These are phyloP conservation scores for Populus hybrid DNA, from an alignment of 441 rosid species.

Conservation along the genomic window DNA sequence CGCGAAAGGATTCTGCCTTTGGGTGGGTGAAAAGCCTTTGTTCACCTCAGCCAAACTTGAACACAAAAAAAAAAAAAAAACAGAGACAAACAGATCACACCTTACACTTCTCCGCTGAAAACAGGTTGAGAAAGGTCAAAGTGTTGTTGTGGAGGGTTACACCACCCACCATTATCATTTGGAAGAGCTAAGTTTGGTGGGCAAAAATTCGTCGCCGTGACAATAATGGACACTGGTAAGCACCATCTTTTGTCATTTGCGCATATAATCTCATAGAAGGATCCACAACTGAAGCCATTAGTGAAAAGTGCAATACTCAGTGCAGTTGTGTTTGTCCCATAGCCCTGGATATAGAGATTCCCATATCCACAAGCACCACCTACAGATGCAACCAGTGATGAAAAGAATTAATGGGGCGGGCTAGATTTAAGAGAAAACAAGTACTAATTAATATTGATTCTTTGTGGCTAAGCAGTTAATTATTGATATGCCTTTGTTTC, in stretches of 20 bases:
- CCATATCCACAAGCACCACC: slow-evolving; percentile 50
- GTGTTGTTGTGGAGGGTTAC: slow-evolving; percentile 33
- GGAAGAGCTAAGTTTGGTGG: slow-evolving; percentile 36
- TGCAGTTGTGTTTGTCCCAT: slow-evolving; percentile 42
- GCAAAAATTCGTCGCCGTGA: slow-evolving; percentile 57
- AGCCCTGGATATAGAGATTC: slow-evolving; percentile 41
- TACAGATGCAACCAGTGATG: neutral
- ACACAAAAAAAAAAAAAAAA: too few relatives aligned
- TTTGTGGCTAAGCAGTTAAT: neutral
- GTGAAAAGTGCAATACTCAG: slow-evolving; percentile 40
- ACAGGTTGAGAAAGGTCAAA: slow-evolving; percentile 40
- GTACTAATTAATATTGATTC: too few relatives aligned
- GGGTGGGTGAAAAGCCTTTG: neutral
- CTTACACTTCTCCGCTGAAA: slow-evolving; percentile 13
- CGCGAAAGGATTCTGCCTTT: too few relatives aligned
- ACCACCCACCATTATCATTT: slow-evolving; percentile 34
- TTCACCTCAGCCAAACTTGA: slow-evolving; percentile 6
- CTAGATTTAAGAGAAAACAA: neutral
- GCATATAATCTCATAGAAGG: slow-evolving; percentile 45
- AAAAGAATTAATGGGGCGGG: neutral
- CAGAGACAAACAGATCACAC: neutral
- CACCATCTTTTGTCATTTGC: slow-evolving; percentile 35
- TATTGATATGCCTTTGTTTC: neutral
- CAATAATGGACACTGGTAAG: slow-evolving; percentile 31
- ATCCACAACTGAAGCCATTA: slow-evolving; percentile 37